Evolutionary conservation across 1,284 basidiomycete species (phyloP), one percentile per base, ranked within the genome.

Genomic region (Leccinum fuscescens): DNA sequence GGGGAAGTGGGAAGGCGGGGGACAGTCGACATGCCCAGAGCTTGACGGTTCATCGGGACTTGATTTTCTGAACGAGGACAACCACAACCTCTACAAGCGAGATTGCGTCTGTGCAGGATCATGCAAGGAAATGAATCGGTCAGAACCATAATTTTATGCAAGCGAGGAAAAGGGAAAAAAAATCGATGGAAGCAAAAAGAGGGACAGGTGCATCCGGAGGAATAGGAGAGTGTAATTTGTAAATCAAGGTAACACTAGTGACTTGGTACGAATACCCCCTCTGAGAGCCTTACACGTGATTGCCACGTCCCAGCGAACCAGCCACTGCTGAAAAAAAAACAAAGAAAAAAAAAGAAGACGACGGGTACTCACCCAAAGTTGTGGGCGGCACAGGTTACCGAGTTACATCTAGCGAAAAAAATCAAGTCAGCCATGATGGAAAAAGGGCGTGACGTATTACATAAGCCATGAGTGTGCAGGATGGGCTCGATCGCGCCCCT

Each of bases 51-150:
- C 54, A 71, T 63, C 9, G 75, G 54, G 35, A 71, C 61, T 61
- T 71, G 70, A 57, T 71, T 76, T 39, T 75, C 69, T 15, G 80
- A 76, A 57, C 88, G 82, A 29, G 86, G 80, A 67, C 78, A 82
- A 62, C 88, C 87, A 67, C 90, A 92, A 44, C 84, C 86, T 66
- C 90, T 89, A 76, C 89, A 92, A 24, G 81, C 76, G 48, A 84
- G 67, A 73, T 92, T 92, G 59, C 90, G 87, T 63, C 89, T 91
- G 72, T 77, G 77, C 60, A 78, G 66, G 59, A 78, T 74, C 74
- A 79, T 78, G 66, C 78, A 79, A 64, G 76, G 78, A 66, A 77
- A 81, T 17, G 72, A 74, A 54, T 82, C 72, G 35, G 79, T 82
- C 59, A 83, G 67, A 48, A 71, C 74, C 70, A 72, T 75, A 3